A percentile compares a stretch with the other conserved stretches of the same genome.
Conservation (phyloP, 768 basidiomycete species). For the Hypholoma sublateritium region DNA sequence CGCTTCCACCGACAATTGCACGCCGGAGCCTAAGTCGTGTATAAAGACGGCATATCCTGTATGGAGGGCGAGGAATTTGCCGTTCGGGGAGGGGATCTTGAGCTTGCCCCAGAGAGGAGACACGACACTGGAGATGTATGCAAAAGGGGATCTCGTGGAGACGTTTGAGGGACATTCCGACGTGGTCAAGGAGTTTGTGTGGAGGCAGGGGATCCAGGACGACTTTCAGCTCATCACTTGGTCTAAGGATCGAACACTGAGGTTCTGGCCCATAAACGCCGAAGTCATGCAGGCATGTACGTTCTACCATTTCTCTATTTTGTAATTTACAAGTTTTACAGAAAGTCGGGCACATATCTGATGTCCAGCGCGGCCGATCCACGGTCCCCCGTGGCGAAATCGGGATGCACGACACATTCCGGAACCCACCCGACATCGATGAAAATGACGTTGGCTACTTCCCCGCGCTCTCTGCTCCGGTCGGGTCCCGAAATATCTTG, state of each 20-base stretch:
- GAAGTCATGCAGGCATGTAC: constrained; percentile 64
- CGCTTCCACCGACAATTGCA: constrained; percentile 11
- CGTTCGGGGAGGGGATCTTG: constrained; percentile 88
- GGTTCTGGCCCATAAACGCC: constrained; percentile 85
- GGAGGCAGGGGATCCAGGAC: constrained; percentile 69
- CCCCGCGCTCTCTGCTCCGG: constrained; percentile 62
- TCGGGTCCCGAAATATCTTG: constrained; percentile 65
- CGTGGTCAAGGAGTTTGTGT: constrained; percentile 97
- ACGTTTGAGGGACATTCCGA: constrained; percentile 87
- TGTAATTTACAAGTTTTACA: constrained; percentile 16
- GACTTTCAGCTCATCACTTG: constrained; percentile 65
- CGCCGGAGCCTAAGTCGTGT: constrained; percentile 40
- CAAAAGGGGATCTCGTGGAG: constrained; percentile 55
- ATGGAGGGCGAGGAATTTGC: constrained; percentile 90
- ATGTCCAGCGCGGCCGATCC: constrained; percentile 30
- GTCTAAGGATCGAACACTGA: constrained; percentile 88
- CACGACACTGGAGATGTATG: constrained; percentile 84
- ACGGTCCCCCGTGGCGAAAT: constrained; percentile 21
- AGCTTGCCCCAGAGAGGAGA: constrained; percentile 88
- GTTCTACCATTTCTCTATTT: neutral
- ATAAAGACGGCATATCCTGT: constrained; percentile 87
- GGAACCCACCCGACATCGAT: constrained; percentile 46
- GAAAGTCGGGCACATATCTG: constrained; percentile 49
- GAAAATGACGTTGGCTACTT: constrained; percentile 21
- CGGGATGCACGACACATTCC: constrained; percentile 45